A percentile compares a stretch with the other conserved stretches of the same genome.
Conservation (phyloP, 257 asterid species). For the Agastache rugosa region DNA sequence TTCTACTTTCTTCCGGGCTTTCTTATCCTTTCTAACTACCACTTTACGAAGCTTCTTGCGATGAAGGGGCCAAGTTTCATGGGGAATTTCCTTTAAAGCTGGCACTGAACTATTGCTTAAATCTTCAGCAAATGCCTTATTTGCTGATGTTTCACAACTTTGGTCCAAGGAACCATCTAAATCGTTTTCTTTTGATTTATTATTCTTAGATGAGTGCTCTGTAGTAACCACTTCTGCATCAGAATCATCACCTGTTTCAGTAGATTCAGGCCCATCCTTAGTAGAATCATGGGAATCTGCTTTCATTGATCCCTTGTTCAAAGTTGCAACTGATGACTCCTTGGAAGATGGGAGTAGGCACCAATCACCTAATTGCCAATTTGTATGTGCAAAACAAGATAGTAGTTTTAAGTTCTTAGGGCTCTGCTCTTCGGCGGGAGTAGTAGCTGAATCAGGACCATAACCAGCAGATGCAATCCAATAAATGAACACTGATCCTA, state of each 20-base stretch:
- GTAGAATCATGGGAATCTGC: slow-evolving; percentile 52
- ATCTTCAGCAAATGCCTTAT: slow-evolving; percentile 48
- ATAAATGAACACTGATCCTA: slow-evolving; percentile 85
- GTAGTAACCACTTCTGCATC: slow-evolving; percentile 60
- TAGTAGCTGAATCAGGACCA: slow-evolving; percentile 77
- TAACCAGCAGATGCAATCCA: slow-evolving; percentile 99
- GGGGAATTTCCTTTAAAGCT: slow-evolving; percentile 56
- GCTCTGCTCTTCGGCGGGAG: slow-evolving; percentile 92
- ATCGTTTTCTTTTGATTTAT: slow-evolving; percentile 48
- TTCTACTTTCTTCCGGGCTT: slow-evolving; percentile 80
- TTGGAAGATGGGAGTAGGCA: slow-evolving; percentile 70
- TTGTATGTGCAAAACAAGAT: slow-evolving; percentile 91
- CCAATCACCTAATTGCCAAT: slow-evolving; percentile 99
- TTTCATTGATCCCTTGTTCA: slow-evolving; percentile 56
- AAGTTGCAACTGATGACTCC: slow-evolving; percentile 39
- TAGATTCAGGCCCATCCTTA: slow-evolving; percentile 67
- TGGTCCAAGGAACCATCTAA: slow-evolving; percentile 48
- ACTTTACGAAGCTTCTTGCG: slow-evolving; percentile 91
- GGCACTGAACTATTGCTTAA: slow-evolving; percentile 54
- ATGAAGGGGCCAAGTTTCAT: slow-evolving; percentile 74
- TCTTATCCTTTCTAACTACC: slow-evolving; percentile 81
- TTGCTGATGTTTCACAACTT: slow-evolving; percentile 44
- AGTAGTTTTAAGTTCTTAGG: slow-evolving; percentile 81
- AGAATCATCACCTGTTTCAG: slow-evolving; percentile 67
- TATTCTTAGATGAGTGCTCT: slow-evolving; percentile 51